These are phyloP conservation scores for Taphrina pruni DNA, from an alignment of 1,139 yeast species.

Conservation along the genomic window DNA sequence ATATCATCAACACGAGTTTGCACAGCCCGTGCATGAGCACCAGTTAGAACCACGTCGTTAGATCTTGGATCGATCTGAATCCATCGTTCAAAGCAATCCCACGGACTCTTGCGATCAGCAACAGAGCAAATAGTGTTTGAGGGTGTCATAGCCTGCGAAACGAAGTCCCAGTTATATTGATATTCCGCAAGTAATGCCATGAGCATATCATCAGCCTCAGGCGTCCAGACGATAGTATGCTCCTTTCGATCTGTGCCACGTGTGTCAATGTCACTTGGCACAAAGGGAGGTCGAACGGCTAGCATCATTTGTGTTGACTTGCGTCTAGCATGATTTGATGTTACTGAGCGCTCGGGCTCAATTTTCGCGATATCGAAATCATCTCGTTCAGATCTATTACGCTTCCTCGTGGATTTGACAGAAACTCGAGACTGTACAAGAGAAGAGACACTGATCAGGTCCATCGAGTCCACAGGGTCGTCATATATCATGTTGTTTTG, in stretches of 20 bases:
- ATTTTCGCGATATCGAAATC: neutral
- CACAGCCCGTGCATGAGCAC: conserved; percentile 80
- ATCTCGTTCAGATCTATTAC: conserved; percentile 32
- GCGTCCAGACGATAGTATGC: conserved; percentile 78
- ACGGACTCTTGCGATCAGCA: conserved; percentile 92
- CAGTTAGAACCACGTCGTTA: conserved; percentile 61
- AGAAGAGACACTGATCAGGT: conserved; percentile 30
- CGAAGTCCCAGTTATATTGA: conserved; percentile 90
- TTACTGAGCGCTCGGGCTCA: conserved; percentile 8
- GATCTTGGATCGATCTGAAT: conserved; percentile 80
- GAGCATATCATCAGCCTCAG: conserved; percentile 84
- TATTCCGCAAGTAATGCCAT: conserved; percentile 83
- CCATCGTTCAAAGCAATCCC: conserved; percentile 98
- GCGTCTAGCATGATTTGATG: conserved; percentile 2
- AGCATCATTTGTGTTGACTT: conserved; percentile 33
- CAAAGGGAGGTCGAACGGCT: conserved; percentile 76
- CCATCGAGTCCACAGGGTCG: conserved; percentile 22
- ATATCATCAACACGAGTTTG: conserved; percentile 85
- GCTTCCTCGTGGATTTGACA: conserved; percentile 11
- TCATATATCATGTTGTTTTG: conserved; percentile 32
- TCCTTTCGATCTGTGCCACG: conserved; percentile 66
- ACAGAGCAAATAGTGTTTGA: conserved; percentile 73
- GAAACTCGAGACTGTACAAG: conserved; percentile 27
- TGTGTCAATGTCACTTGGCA: conserved; percentile 50
- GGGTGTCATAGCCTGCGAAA: conserved; percentile 77